Evolutionary conservation across 2,329 filamentous ascomycete species (phyloP).

Genomic region (Pseudocercospora eumusae): DNA sequence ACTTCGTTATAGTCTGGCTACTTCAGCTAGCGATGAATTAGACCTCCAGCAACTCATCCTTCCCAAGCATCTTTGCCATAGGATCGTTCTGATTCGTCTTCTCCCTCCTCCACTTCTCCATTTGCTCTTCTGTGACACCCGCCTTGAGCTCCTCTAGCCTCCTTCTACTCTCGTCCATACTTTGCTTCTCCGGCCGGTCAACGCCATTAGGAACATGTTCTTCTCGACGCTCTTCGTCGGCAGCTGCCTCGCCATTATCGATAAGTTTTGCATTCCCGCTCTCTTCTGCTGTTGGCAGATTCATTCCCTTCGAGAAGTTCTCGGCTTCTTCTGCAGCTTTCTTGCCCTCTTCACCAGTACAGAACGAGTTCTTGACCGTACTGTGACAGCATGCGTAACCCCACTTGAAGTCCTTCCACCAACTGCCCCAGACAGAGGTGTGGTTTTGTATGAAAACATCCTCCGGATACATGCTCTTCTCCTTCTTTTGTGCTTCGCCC

Average conservation of each 20-base stretch:
- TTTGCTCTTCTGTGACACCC: conserved; percentile 76
- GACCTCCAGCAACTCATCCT: conserved; percentile 62
- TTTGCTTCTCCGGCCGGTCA: conserved; percentile 46
- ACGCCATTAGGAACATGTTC: conserved; percentile 49
- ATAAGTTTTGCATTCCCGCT: conserved; percentile 36
- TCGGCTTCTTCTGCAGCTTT: conserved; percentile 77
- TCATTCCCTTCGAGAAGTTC: conserved; percentile 53
- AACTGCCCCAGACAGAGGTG: conserved; percentile 89
- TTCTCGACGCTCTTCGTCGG: conserved; percentile 45
- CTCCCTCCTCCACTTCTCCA: conserved; percentile 82
- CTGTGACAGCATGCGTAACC: conserved; percentile 96
- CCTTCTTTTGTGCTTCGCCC: conserved; percentile 72
- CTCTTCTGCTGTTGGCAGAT: conserved; percentile 41
- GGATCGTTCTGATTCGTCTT: conserved; percentile 75
- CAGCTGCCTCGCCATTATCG: conserved; percentile 46
- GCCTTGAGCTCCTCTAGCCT: conserved; percentile 76
- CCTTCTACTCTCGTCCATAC: conserved; percentile 61
- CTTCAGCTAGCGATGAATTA: background rate
- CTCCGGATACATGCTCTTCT: conserved; percentile 89
- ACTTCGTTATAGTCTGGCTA: conserved; percentile 13
- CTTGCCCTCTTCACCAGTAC: conserved; percentile 87
- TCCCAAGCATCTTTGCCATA: conserved; percentile 79
- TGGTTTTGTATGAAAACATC: conserved; percentile 90
- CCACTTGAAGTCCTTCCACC: conserved; percentile 96
- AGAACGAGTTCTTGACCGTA: conserved; percentile 93